These are phyloP conservation scores for Lecanosticta acicola DNA, from an alignment of 2,329 filamentous ascomycete species.

Conservation along the genomic window DNA sequence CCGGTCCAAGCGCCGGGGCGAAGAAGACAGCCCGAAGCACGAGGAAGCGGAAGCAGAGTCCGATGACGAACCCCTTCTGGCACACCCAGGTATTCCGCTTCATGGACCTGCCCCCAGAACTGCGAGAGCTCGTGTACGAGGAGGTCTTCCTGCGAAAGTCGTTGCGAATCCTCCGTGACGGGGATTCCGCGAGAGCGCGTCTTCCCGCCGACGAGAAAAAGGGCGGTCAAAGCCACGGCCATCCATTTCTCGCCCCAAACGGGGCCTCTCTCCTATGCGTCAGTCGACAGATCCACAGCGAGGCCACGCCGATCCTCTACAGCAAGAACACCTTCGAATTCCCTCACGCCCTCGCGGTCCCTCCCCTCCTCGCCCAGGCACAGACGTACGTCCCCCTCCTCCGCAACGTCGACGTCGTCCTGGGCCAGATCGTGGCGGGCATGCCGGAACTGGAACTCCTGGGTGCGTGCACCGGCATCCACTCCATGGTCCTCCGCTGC, in stretches of 20 bases:
- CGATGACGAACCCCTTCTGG: no score
- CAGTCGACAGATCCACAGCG: conserved; percentile 1
- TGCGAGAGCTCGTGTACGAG: neutral
- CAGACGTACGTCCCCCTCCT: neutral
- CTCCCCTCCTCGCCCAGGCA: neutral
- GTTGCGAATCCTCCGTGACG: neutral
- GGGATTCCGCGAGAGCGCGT: no score
- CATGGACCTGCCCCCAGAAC: conserved; percentile 1
- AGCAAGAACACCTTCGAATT: conserved; percentile 2
- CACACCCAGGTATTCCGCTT: neutral
- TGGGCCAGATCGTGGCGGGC: neutral
- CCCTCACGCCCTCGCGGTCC: neutral
- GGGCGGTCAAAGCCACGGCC: no score
- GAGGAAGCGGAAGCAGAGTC: no score
- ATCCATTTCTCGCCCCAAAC: neutral
- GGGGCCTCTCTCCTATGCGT: neutral
- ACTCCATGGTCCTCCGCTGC: neutral
- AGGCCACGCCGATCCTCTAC: neutral
- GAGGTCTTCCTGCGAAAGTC: neutral
- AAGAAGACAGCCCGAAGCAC: no score
- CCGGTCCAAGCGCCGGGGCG: no score
- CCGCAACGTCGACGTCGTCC: neutral
- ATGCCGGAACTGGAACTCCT: neutral
- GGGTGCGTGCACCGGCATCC: neutral
- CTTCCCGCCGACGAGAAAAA: neutral